Percentiles rank a stretch among this genome's conserved stretches.
phyloP scores from a whole-genome alignment of 148 eudicot species.

The Rhododendron kiyosumense region DNA sequence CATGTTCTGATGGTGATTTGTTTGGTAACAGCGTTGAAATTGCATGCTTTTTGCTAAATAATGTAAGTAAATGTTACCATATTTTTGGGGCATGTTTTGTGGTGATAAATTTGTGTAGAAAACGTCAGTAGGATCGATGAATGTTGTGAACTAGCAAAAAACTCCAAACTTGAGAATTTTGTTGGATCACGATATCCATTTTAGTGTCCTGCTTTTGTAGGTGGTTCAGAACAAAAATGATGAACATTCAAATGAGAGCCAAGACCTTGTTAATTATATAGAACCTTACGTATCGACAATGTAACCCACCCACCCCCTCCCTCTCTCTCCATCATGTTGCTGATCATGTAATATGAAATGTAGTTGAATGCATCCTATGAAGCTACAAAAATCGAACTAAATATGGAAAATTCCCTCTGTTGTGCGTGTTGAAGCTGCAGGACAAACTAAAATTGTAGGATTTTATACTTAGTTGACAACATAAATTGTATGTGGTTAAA shows the following conservation, averaged over 20 bases:
- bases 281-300: no score
- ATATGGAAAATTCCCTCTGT: no score
- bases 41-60: background rate
- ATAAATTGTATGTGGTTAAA: background rate
- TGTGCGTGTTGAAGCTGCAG: background rate
- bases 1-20: constrained; percentile 5
- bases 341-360: no score
- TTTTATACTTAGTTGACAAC: background rate
- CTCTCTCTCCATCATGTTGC: no score
- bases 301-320: no score
- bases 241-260: no score
- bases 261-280: no score
- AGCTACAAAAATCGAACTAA: no score
- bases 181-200: background rate
- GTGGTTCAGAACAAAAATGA: no score
- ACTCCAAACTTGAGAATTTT: background rate
- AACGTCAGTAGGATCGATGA: background rate
- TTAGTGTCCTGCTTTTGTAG: no score
- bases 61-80: background rate
- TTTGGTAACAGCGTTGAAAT: background rate
- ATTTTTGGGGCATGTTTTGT: background rate
- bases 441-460: background rate
- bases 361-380: no score
- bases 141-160: background rate
- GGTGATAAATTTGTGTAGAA: background rate